These are phyloP conservation scores for Solanum habrochaites DNA, from an alignment of 257 asterid species.

Conservation along the genomic window DNA sequence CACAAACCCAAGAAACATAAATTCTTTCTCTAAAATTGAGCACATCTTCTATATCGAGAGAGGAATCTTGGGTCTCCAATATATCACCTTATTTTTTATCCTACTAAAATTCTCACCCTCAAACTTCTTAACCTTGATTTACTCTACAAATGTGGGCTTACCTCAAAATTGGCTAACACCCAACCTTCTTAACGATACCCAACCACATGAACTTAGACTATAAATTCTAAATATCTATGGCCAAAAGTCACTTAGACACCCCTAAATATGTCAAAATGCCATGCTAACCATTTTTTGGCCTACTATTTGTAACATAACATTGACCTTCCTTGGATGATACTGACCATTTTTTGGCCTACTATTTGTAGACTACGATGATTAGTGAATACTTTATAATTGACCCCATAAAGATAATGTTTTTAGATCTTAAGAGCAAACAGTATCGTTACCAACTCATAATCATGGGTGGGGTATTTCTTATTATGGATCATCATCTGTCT, in stretches of 20 bases:
- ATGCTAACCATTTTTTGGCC: background rate
- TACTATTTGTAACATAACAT: background rate
- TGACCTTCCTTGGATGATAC: background rate
- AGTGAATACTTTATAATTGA: too few relatives aligned
- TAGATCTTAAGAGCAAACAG: too few relatives aligned
- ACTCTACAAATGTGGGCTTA: too few relatives aligned
- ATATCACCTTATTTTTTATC: background rate
- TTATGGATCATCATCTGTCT: background rate
- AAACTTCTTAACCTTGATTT: background rate
- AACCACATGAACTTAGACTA: background rate
- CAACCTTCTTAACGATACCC: background rate
- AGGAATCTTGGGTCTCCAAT: background rate
- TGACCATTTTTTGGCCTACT: too few relatives aligned
- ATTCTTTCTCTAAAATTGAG: background rate
- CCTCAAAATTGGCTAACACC: background rate
- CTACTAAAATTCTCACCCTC: too few relatives aligned
- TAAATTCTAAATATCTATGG: background rate
- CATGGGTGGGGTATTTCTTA: background rate
- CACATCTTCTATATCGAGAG: background rate
- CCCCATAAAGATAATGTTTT: background rate
- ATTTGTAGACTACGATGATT: background rate
- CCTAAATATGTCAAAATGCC: background rate
- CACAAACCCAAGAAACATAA: background rate
- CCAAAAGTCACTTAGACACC: background rate
- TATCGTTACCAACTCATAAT: background rate